phyloP scores from a whole-genome alignment of 257 asterid genomes.

The Knoxia roxburghii region DNA sequence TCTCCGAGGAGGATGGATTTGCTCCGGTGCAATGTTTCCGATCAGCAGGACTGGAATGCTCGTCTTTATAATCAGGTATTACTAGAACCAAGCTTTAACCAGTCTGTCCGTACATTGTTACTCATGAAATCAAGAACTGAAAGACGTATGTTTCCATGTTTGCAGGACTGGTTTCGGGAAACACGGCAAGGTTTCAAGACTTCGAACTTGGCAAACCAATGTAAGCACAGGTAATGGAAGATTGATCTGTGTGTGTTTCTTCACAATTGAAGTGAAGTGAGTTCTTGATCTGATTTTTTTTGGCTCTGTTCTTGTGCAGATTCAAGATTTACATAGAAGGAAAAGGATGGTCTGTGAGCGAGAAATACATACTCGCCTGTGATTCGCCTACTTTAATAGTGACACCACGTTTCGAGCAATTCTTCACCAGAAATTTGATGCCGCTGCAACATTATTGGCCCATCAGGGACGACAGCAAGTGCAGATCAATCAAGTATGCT shows the following conservation, averaged over 20 bases:
- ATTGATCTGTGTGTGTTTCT: background rate
- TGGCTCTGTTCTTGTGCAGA: slow-evolving; percentile 27
- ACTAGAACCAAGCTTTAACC: background rate
- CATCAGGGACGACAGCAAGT: slow-evolving; percentile 46
- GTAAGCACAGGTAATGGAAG: slow-evolving; percentile 71
- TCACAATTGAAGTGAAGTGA: too few relatives aligned
- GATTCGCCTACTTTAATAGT: slow-evolving; percentile 60
- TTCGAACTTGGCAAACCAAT: slow-evolving; percentile 74
- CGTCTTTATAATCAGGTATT: slow-evolving; percentile 66
- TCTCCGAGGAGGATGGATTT: slow-evolving; percentile 53
- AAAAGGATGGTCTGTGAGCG: slow-evolving; percentile 89
- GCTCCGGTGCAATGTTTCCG: slow-evolving; percentile 51
- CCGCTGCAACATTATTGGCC: slow-evolving; percentile 94
- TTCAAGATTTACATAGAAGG: slow-evolving; percentile 88
- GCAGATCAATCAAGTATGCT: slow-evolving; percentile 73
- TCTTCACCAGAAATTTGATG: slow-evolving; percentile 70
- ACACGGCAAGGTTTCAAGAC: slow-evolving; percentile 53
- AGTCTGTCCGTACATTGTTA: too few relatives aligned
- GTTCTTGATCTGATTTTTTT: background rate
- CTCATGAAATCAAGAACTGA: too few relatives aligned
- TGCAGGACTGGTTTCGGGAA: slow-evolving; percentile 60
- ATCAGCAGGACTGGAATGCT: slow-evolving; percentile 70
- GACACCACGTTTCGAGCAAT: slow-evolving; percentile 60
- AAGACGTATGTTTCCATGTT: too few relatives aligned
- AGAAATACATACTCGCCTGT: slow-evolving; percentile 83